phyloP scores from a whole-genome alignment of 2,329 filamentous ascomycete genomes.

The Parastagonospora avenae region DNA sequence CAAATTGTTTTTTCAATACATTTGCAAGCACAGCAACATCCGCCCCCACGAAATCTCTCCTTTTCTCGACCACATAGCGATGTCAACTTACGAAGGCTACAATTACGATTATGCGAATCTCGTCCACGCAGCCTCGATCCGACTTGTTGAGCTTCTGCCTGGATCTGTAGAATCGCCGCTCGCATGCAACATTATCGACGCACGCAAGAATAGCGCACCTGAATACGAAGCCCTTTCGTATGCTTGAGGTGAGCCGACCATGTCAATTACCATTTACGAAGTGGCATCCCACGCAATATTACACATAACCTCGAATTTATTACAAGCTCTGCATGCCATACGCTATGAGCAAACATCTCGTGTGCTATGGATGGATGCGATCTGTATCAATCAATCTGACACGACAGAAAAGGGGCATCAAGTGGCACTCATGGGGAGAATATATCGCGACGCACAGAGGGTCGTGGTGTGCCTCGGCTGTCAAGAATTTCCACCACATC shows the following conservation, averaged over 20 bases:
- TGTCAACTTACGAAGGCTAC: neutral
- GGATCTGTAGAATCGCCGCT: neutral
- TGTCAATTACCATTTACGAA: constrained; percentile 1
- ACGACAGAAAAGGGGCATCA: constrained; percentile 17
- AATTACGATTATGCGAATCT: neutral
- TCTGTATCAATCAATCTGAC: constrained; percentile 7
- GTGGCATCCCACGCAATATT: neutral
- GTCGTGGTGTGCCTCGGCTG: constrained; percentile 19
- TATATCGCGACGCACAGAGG: constrained; percentile 15
- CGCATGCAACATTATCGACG: neutral
- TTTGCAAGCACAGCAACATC: too few species aligned
- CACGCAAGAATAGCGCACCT: neutral
- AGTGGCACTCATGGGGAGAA: constrained; percentile 16
- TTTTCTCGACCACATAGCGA: neutral
- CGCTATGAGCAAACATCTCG: constrained; percentile 4
- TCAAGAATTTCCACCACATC: neutral
- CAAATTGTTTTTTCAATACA: too few species aligned
- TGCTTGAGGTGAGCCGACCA: constrained; percentile 6
- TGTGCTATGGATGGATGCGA: constrained; percentile 1
- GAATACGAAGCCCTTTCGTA: constrained; percentile 10
- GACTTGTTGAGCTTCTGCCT: neutral
- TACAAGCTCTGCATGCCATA: neutral
- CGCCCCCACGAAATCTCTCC: too few species aligned
- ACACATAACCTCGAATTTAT: neutral
- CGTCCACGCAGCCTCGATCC: neutral